Evolutionary conservation across 352 stramenopile genomes (phyloP), one percentile per base, ranked within the genome.

Genomic region (Phytophthora europaea): DNA sequence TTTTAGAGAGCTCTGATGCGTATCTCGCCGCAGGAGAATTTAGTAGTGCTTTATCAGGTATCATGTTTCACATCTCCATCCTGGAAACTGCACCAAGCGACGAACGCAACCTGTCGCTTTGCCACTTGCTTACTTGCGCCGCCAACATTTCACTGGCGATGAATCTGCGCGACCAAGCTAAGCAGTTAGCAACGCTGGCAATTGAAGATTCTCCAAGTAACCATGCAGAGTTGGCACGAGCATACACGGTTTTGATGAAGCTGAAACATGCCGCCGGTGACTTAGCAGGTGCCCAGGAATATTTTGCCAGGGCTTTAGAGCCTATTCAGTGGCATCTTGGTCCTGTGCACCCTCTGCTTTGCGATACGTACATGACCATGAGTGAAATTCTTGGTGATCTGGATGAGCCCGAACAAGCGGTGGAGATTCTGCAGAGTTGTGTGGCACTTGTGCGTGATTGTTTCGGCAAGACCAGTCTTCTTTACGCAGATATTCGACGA

Each of bases 321-420:
- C 60, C 65, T 23, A 74, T 73, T 7, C 70, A 76, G n/a, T 87
- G 80, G 74, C 76, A 83, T 33, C 71, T 94, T 13, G 85, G 85
- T 4, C 26, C 28, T 0, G 28, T 47, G 0, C 83, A 92, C 57
- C 72, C 77, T 15, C 26, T 85, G 15, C 26, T 91, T 10, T 77
- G 80, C 18, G 77, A 85, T 22, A 82, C 76, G 0, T 82, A 84
- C 56, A 75, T 85, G 67, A 72, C 74, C 12, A 89, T 91, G 83
- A 67, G 76, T 1, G 80, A 86, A 34, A 87, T 90, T 20, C 58
- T 78, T 5, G 13, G 38, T 3, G 56, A 75, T 2, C 38, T 65
- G 16, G 61, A 72, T 4, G 71, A 88, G 13, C 33, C 53, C 0
- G 65, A 76, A 15, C 72, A 76, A 71, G 77, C 79, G 0, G 45